Evolutionary conservation across 2,329 filamentous ascomycete genomes (phyloP), one percentile per base, ranked within the genome.

Genomic region (Domatiomyces catenatus): DNA sequence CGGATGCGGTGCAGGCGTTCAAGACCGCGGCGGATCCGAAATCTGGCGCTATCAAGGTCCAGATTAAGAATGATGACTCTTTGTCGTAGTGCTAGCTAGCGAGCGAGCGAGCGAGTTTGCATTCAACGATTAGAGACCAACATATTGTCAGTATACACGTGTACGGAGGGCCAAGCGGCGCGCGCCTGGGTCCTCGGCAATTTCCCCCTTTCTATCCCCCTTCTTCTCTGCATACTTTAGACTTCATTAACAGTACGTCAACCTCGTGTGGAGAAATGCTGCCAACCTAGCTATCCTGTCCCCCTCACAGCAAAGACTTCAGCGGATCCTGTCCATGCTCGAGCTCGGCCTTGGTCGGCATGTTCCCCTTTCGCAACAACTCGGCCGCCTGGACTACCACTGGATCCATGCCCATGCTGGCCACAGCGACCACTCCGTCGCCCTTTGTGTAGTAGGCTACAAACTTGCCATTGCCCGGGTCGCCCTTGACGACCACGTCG

Each of bases 11-110:
- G 24, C 79, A 90, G 69, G 90, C 90, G 6, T 96, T 96, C 67
- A 80, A 88, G 71, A 92, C 86, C 42, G 87, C 89, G 18, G 80
- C 84, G 7, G 81, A 95, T 68, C 83, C 87, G 42, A 88, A 84
- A 74, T 94, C 85, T 48, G 89, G 90, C 5, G 87, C 89, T n/a
- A 95, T 96, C 69, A 96, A 96, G 75, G 89, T 95, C 54, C 84
- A 88, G 76, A 95, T 95, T 63, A 86, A 89, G 73, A 87, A 61
- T 44, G 59, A 61, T 39, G 58, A 60, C 32, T 56, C 55, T 48
- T 54, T 58, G 53, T 57, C 50, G 47, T 49, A 44, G 36, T 24
- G 1, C 3, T 24, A 3, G 22, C 6, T 24, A 15, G 10, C 2
- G 12, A 10, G 5, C 8, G 32, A 15, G 5, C 12, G 15, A 39